Evolutionary conservation across 2,329 filamentous ascomycete genomes (phyloP).

Genomic region (Claviceps paspali): DNA sequence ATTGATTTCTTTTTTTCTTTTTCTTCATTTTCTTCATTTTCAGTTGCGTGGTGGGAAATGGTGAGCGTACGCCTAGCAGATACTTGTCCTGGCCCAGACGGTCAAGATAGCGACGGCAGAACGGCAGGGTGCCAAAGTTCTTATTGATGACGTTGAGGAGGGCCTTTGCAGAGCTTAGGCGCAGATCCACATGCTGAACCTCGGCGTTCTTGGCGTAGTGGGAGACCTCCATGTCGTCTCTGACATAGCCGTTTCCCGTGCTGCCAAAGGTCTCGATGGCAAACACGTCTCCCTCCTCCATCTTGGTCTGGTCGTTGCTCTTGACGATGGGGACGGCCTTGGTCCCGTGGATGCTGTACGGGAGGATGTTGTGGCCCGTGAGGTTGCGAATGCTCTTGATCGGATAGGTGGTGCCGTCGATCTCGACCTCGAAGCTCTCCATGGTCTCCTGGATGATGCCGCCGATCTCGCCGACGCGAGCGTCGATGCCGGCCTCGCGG

Average conservation of each 20-base stretch:
- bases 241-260: conserved; percentile 76
- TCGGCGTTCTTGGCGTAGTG: conserved; percentile 71
- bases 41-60: too few species aligned
- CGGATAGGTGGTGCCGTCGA: conserved; percentile 62
- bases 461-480: conserved; percentile 73
- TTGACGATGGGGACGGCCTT: conserved; percentile 94
- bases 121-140: conserved; percentile 88
- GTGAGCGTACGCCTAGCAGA: conserved; percentile 55
- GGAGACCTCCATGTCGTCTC: conserved; percentile 78
- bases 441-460: conserved; percentile 76
- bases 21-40: neutral
- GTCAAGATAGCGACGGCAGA: conserved; percentile 81
- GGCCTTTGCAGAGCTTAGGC: conserved; percentile 68
- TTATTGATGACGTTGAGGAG: conserved; percentile 84
- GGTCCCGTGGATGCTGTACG: conserved; percentile 78
- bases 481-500: conserved; percentile 75
- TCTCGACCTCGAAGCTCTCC: conserved; percentile 83
- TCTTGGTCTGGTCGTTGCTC: conserved; percentile 75
- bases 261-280: conserved; percentile 94
- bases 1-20: neutral
- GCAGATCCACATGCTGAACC: conserved; percentile 59
- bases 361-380: conserved; percentile 79
- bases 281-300: conserved; percentile 94
- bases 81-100: conserved; percentile 92
- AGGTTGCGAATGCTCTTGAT: conserved; percentile 78